A percentile compares a stretch with the other conserved stretches of the same genome.
These are phyloP conservation scores for Eimeria maxima DNA, from an alignment of 169 alveolate species.

Conservation along the genomic window DNA sequence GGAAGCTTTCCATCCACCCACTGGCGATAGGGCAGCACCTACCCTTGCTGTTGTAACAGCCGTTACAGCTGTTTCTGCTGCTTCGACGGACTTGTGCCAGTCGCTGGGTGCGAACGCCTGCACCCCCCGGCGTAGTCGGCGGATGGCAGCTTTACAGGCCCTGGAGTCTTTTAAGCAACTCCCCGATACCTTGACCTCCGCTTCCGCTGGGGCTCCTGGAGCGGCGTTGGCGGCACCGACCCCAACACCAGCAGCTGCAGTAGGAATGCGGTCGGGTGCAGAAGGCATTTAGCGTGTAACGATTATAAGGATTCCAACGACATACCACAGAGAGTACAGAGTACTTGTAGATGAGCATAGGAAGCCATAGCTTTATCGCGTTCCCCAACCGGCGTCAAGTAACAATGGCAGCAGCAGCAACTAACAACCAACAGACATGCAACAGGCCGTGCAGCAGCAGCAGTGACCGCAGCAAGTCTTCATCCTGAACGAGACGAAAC, in stretches of 20 bases:
- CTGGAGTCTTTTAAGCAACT: constrained; percentile 72
- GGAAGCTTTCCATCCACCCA: not conserved
- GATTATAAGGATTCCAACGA: not conserved
- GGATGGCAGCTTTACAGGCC: constrained; percentile 76
- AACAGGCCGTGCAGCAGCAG: too few species aligned
- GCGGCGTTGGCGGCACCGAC: not conserved
- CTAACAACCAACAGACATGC: too few species aligned
- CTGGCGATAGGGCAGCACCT: not conserved
- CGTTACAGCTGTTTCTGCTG: constrained; percentile 21
- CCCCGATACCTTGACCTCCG: constrained; percentile 34
- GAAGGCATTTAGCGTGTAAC: not conserved
- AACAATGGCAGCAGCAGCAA: too few species aligned
- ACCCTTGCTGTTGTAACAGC: not conserved
- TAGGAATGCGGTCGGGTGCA: not conserved
- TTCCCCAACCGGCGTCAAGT: too few species aligned
- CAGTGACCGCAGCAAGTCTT: too few species aligned
- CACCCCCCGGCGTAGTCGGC: constrained; percentile 54
- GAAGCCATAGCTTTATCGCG: too few species aligned
- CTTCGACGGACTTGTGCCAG: constrained; percentile 30
- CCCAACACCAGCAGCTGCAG: constrained; percentile 42
- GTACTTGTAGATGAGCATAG: not conserved
- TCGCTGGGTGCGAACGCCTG: not conserved
- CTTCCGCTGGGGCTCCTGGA: not conserved
- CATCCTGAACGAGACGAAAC: too few species aligned
- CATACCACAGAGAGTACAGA: too few species aligned